Evolutionary conservation across 139 green algal genomes (phyloP), one percentile per base, ranked within the genome.

Genomic region (Spirogloea muscicola): DNA sequence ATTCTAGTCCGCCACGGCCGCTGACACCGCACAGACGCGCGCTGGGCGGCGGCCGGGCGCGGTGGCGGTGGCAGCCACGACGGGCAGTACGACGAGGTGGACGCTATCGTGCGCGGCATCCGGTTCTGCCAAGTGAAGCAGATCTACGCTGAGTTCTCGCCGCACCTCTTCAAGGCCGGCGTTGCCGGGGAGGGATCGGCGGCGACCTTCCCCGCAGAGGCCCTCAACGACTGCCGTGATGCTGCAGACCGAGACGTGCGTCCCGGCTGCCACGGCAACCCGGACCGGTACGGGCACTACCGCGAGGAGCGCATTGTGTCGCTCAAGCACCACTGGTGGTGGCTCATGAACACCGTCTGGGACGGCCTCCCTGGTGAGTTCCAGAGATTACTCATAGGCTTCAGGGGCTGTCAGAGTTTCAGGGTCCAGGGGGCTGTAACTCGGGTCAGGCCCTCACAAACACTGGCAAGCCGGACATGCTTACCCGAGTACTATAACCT

Each of bases 321-420:
- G 27, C 46, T 77, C 13, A 76, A 76, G 72, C 72, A 80, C 52
- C 72, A 80, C 57, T 80, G 72, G 72, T 80, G 62, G 63, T 80
- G 72, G 72, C 27, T 77, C 21, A 80, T 80, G 72, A 80, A 80
- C 36, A 36, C 34, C 21, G 72, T 80, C 34, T 80, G 72, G 72
- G 62, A 77, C 13, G 62, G 49, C 33, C 18, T 80, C 34, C 6
- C n/a, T n/a, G n/a, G n/a, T n/a, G n/a, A n/a, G n/a, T n/a, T n/a
- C n/a, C n/a, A n/a, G n/a, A n/a, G n/a, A n/a, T n/a, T n/a, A n/a
- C n/a, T n/a, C n/a, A n/a, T n/a, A n/a, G n/a, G n/a, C n/a, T n/a
- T n/a, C n/a, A n/a, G n/a, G n/a, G n/a, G n/a, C n/a, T n/a, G n/a
- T n/a, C n/a, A n/a, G n/a, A n/a, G n/a, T n/a, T n/a, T n/a, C n/a